phyloP scores from a whole-genome alignment of 176 grass and related monocot genomes.

The Hsuehochloa calcarea region DNA sequence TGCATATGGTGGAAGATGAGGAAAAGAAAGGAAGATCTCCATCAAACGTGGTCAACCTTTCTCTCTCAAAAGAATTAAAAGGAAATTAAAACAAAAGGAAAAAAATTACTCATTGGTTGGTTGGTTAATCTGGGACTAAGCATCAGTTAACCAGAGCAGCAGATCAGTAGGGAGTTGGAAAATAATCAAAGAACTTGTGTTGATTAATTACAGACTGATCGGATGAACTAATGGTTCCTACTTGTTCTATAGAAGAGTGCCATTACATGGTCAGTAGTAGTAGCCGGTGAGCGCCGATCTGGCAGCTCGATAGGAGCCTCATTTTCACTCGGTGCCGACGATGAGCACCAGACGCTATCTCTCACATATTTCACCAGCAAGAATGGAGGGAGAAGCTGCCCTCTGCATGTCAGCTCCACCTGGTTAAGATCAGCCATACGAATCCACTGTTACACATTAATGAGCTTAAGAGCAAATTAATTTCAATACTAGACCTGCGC shows the following conservation, averaged over 20 bases:
- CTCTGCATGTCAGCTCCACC: conserved; percentile 80
- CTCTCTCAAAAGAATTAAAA: neutral
- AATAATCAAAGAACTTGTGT: neutral
- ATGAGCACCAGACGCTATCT: conserved; percentile 66
- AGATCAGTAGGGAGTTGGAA: neutral
- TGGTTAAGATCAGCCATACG: conserved; percentile 1
- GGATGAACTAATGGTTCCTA: conserved; percentile 21
- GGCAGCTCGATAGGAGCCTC: neutral
- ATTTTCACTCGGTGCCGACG: conserved; percentile 1
- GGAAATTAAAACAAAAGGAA: neutral
- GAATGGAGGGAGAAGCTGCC: conserved; percentile 57
- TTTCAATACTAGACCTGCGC: neutral
- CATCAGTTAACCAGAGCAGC: neutral
- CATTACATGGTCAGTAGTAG: conserved; percentile 64
- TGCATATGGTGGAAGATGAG: neutral
- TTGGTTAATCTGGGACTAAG: neutral
- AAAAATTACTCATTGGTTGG: neutral
- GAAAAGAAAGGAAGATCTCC: neutral
- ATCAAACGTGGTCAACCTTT: neutral
- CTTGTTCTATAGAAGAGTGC: conserved; percentile 58
- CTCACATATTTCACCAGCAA: conserved; percentile 64
- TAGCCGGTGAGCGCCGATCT: neutral
- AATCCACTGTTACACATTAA: neutral
- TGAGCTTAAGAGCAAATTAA: neutral
- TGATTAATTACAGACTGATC: conserved; percentile 25